Conservation (phyloP, 192 early-diverging fungal species). For the Phycomyces nitens region DNA sequence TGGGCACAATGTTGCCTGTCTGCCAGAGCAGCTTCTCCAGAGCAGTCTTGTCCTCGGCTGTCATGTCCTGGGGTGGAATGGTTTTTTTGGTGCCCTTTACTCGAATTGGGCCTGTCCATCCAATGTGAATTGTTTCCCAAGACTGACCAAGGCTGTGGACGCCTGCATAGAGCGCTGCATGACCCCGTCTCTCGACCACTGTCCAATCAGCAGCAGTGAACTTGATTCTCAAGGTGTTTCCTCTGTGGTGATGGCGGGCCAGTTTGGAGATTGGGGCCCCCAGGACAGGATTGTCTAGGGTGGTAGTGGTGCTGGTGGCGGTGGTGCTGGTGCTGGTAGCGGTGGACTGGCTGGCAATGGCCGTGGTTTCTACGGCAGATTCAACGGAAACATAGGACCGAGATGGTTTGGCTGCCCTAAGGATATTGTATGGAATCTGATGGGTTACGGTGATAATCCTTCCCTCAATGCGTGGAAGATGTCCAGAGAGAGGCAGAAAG, state of each 20-base stretch:
- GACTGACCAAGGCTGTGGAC: slow-evolving; percentile 63
- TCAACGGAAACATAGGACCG: neutral
- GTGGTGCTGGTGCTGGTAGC: too few relatives aligned
- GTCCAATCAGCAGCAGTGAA: slow-evolving; percentile 23
- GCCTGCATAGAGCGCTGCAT: slow-evolving; percentile 87
- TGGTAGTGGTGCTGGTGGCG: too few relatives aligned
- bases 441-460: slow-evolving; percentile 33
- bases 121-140: slow-evolving; percentile 65
- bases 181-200: slow-evolving; percentile 58
- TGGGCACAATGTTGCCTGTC: slow-evolving; percentile 64
- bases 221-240: slow-evolving; percentile 8
- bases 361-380: neutral
- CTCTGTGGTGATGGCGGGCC: slow-evolving; percentile 10
- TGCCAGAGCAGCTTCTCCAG: slow-evolving; percentile 57
- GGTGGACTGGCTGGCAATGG: neutral
- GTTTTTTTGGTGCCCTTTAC: slow-evolving; percentile 48
- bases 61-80: slow-evolving; percentile 49
- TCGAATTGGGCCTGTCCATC: slow-evolving; percentile 65
- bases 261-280: slow-evolving; percentile 14
- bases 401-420: neutral
- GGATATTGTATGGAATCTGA: slow-evolving; percentile 32
- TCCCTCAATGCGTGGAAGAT: slow-evolving; percentile 17
- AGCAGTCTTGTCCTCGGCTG: slow-evolving; percentile 54
- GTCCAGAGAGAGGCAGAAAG: slow-evolving; percentile 22
- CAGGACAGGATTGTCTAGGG: neutral